These are phyloP conservation scores for Penicillium flavigenum DNA, from an alignment of 495 filamentous ascomycete species.

Conservation along the genomic window DNA sequence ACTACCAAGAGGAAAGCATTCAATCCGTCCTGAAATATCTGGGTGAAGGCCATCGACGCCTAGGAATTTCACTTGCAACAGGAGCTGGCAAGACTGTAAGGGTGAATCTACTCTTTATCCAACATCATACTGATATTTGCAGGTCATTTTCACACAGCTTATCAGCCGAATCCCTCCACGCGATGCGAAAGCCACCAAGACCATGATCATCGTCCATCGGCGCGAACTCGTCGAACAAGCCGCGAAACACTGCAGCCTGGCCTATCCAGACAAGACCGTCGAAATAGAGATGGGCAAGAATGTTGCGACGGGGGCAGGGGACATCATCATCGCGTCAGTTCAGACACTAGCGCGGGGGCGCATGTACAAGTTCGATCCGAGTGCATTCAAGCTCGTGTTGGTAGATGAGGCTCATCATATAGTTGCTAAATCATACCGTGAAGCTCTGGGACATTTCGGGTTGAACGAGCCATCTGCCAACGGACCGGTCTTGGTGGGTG, in stretches of 20 bases:
- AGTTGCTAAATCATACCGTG: slow-evolving; percentile 75
- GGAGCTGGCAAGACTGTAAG: slow-evolving; percentile 88
- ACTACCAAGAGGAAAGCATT: slow-evolving; percentile 89
- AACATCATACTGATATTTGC: slow-evolving; percentile 5
- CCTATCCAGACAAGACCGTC: slow-evolving; percentile 75
- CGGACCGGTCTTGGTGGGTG: slow-evolving; percentile 77
- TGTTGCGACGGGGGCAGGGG: slow-evolving; percentile 71
- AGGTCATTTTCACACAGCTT: slow-evolving; percentile 95
- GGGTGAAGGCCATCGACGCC: slow-evolving; percentile 68
- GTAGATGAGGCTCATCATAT: slow-evolving; percentile 99
- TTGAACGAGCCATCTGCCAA: slow-evolving; percentile 51
- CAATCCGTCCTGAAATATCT: slow-evolving; percentile 75
- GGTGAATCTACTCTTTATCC: slow-evolving; percentile 1
- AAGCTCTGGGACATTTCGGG: slow-evolving; percentile 70
- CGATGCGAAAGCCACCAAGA: slow-evolving; percentile 63
- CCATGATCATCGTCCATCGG: slow-evolving; percentile 88
- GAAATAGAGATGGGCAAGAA: slow-evolving; percentile 88
- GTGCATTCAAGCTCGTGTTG: slow-evolving; percentile 80
- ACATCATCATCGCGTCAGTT: slow-evolving; percentile 93
- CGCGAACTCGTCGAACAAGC: slow-evolving; percentile 96
- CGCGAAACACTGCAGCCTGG: slow-evolving; percentile 71
- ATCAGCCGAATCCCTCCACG: slow-evolving; percentile 71
- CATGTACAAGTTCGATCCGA: slow-evolving; percentile 76
- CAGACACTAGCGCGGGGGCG: slow-evolving; percentile 72
- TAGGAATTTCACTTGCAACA: slow-evolving; percentile 89